Evolutionary conservation across 352 stramenopile genomes (phyloP).

Genomic region (Phytophthora palmivora): DNA sequence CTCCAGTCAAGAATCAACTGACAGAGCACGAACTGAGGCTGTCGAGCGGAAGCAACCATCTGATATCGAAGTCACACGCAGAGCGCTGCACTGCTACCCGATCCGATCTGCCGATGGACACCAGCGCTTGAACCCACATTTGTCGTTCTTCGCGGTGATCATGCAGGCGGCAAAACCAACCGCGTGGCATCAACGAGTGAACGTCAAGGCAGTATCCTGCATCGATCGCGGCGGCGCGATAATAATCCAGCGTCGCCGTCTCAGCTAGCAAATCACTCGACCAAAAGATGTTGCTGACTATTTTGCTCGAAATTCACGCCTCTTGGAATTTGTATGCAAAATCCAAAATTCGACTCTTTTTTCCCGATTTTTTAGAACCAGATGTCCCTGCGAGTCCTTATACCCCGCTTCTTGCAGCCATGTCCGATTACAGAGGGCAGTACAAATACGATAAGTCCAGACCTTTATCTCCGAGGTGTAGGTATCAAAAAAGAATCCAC

Average conservation of each 20-base stretch:
- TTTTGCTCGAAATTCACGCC: slow-evolving; percentile 9
- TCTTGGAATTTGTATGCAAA: slow-evolving; percentile 13
- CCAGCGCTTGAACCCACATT: slow-evolving; percentile 8
- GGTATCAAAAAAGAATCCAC: slow-evolving; percentile 43
- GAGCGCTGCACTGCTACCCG: slow-evolving; percentile 13
- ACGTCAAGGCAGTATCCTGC: slow-evolving; percentile 15
- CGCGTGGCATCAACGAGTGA: slow-evolving; percentile 11
- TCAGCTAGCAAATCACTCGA: neutral
- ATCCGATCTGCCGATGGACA: slow-evolving; percentile 28
- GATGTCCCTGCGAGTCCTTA: too few relatives aligned
- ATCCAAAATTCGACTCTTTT: slow-evolving; percentile 23
- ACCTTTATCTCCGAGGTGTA: slow-evolving; percentile 22
- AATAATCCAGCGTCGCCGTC: slow-evolving; percentile 23
- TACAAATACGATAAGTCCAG: neutral
- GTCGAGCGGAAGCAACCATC: slow-evolving; percentile 9
- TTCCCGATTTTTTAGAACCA: slow-evolving; percentile 32
- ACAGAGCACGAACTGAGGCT: too few relatives aligned
- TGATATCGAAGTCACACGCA: slow-evolving; percentile 17
- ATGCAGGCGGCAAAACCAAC: slow-evolving; percentile 6
- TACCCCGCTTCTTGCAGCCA: neutral
- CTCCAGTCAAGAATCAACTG: slow-evolving; percentile 14
- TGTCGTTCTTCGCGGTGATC: slow-evolving; percentile 6
- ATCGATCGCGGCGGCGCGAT: slow-evolving; percentile 17
- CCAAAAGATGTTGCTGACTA: slow-evolving; percentile 18
- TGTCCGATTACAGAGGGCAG: neutral